These are phyloP conservation scores for Claviceps maximensis DNA, from an alignment of 2,329 filamentous ascomycete species.

Conservation along the genomic window DNA sequence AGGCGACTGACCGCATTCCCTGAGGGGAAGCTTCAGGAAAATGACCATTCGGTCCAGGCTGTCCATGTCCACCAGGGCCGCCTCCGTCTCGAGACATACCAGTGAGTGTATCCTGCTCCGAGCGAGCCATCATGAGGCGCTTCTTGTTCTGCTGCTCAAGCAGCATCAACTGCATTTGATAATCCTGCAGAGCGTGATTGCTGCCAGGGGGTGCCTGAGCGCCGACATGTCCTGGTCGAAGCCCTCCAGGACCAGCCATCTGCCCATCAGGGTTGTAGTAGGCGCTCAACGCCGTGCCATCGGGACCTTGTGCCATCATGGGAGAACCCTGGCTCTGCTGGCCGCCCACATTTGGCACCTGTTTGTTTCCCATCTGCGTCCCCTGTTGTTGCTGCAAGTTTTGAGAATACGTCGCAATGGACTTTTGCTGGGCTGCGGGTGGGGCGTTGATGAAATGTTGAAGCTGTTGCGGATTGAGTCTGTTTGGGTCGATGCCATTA, in stretches of 20 bases:
- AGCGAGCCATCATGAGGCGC: slow-evolving; percentile 68
- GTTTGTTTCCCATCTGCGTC: slow-evolving; percentile 67
- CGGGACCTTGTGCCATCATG: slow-evolving; percentile 64
- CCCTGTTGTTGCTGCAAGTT: slow-evolving; percentile 74
- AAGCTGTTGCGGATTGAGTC: slow-evolving; percentile 65
- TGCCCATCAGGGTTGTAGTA: slow-evolving; percentile 52
- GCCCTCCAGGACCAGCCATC: slow-evolving; percentile 41
- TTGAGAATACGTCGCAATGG: slow-evolving; percentile 76
- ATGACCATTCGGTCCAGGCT: slow-evolving; percentile 47
- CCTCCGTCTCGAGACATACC: slow-evolving; percentile 37
- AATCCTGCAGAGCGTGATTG: slow-evolving; percentile 74
- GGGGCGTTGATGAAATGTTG: slow-evolving; percentile 43
- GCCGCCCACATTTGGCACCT: slow-evolving; percentile 57
- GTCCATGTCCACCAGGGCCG: slow-evolving; percentile 34
- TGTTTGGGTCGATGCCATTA: slow-evolving; percentile 63
- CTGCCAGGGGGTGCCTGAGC: slow-evolving; percentile 37
- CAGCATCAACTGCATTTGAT: slow-evolving; percentile 81
- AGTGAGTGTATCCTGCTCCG: slow-evolving; percentile 54
- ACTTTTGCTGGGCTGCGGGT: slow-evolving; percentile 60
- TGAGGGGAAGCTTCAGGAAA: slow-evolving; percentile 62
- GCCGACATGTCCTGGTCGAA: slow-evolving; percentile 40
- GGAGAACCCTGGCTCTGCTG: slow-evolving; percentile 69
- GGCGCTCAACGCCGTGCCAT: slow-evolving; percentile 41
- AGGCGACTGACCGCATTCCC: slow-evolving; percentile 54
- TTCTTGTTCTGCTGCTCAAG: slow-evolving; percentile 84